A percentile compares a stretch with the other conserved stretches of the same genome.
These are phyloP conservation scores for Pseudogymnoascus sp. DNA, from an alignment of 2,329 filamentous ascomycete genomes.

Conservation along the genomic window DNA sequence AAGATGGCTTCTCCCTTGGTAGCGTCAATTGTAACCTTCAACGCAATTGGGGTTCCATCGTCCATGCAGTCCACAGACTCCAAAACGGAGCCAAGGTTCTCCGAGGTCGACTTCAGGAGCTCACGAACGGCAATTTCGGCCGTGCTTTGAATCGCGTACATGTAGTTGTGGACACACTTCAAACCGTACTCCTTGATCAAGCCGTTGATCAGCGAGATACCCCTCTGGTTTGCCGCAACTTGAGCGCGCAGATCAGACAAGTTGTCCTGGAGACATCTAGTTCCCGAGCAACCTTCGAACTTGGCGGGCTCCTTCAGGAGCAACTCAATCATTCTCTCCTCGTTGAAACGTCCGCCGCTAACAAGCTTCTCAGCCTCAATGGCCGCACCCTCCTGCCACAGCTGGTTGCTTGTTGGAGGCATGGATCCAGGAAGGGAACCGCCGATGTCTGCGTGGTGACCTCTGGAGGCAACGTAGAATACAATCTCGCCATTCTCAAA, in stretches of 20 bases:
- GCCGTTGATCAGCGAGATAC: slow-evolving; percentile 67
- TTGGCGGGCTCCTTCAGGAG: slow-evolving; percentile 67
- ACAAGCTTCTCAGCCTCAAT: slow-evolving; percentile 66
- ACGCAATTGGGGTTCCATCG: slow-evolving; percentile 69
- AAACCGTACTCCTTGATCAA: slow-evolving; percentile 74
- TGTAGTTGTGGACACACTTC: slow-evolving; percentile 72
- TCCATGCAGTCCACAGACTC: slow-evolving; percentile 79
- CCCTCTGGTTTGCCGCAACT: slow-evolving; percentile 79
- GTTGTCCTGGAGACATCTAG: slow-evolving; percentile 73
- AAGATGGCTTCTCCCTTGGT: slow-evolving; percentile 70
- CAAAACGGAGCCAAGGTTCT: slow-evolving; percentile 63
- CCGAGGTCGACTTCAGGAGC: slow-evolving; percentile 64
- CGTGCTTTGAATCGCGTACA: slow-evolving; percentile 75
- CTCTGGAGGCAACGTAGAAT: slow-evolving; percentile 74
- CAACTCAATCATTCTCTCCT: slow-evolving; percentile 64
- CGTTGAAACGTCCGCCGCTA: slow-evolving; percentile 69
- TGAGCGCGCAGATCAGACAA: slow-evolving; percentile 82
- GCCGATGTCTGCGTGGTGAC: slow-evolving; percentile 79
- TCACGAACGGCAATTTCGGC: slow-evolving; percentile 69
- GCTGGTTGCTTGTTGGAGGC: slow-evolving; percentile 65
- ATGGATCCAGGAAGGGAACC: slow-evolving; percentile 77
- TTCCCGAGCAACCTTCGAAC: slow-evolving; percentile 70
- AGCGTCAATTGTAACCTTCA: slow-evolving; percentile 68
- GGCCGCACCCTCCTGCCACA: slow-evolving; percentile 58
- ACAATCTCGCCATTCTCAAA: slow-evolving; percentile 67